Base-by-base conservation (phyloP, 345 rosid genomes). In the Acer negundo region DNA sequence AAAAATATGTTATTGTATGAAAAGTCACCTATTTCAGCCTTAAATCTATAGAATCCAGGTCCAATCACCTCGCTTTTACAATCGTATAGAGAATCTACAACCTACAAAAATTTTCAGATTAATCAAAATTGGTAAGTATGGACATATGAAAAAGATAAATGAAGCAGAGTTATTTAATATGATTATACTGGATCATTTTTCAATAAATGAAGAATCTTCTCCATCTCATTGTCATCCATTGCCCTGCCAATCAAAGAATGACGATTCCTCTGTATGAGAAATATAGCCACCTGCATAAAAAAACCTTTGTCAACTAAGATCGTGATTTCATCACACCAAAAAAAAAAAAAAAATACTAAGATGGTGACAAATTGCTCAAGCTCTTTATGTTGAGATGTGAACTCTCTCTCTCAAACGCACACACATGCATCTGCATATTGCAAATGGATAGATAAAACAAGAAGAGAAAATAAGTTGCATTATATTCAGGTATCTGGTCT, bases 51-150 rank as follows among this genome's bases (percentile, higher is more conserved):
- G 87, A 91, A 95, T 62, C 99, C 99, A 78, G 99, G 99, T 71
- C 98, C 99, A 84, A 95, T 95, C 81, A 95, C 99, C 89, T 95
- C 98, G 42, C 99, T 95, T 87, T 95, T 95, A 89, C 99, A 95
- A 85, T 95, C 99, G 78, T 95, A 95, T 74, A 95, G 58, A 75
- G 99, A 73, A 89, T 95, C 99, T 71, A 95, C 98, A 79, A 87
- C 99, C 99, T 95, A 79, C 77, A 67, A 82, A 67, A 73, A 70
- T 28, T 63, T 47, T 59, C 58, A 58, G 24, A 70, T 46, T 8
- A 16, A 19, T 84, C 26, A 74, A 75, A 76, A 17, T 9, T 40
- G 38, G 12, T 17, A 67, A 70, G 10, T 2, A 31, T 67, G 46
- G 38, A 47, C 6, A 28, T 4, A 10, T 58, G 9, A n/a, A 79